Evolutionary conservation across 257 asterid genomes (phyloP).

Genomic region (Eucommia ulmoides): DNA sequence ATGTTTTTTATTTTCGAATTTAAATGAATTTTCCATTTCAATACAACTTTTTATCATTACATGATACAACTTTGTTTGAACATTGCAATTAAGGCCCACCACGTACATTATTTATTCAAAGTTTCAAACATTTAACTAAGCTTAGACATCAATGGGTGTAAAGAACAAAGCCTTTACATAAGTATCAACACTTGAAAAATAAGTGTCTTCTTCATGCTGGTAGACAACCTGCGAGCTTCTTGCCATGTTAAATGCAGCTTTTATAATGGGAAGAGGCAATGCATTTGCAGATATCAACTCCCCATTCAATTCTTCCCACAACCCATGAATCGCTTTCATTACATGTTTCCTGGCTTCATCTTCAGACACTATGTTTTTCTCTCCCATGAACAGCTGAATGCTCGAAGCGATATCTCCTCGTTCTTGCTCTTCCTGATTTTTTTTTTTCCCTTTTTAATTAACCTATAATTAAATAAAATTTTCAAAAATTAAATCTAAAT

Average conservation of each 20-base stretch:
- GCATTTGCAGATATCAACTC: slow-evolving; percentile 23
- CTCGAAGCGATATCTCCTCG: slow-evolving; percentile 64
- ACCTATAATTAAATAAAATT: neutral
- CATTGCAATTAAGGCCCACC: too few relatives aligned
- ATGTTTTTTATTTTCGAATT: too few relatives aligned
- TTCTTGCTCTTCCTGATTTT: slow-evolving; percentile 53
- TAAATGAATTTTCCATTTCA: too few relatives aligned
- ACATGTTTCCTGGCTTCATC: slow-evolving; percentile 35
- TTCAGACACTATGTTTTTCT: slow-evolving; percentile 26
- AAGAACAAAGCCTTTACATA: slow-evolving; percentile 57
- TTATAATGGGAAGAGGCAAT: slow-evolving; percentile 36
- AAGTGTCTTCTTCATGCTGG: slow-evolving; percentile 51
- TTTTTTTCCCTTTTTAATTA: neutral
- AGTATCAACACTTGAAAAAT: slow-evolving; percentile 59
- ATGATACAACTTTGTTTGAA: too few relatives aligned
- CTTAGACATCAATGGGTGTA: slow-evolving; percentile 27
- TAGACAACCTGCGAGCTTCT: slow-evolving; percentile 66
- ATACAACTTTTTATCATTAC: too few relatives aligned
- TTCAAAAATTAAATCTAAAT: neutral
- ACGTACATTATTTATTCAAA: too few relatives aligned
- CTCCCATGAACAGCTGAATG: slow-evolving; percentile 37
- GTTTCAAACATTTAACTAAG: too few relatives aligned
- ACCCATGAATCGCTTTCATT: slow-evolving; percentile 22
- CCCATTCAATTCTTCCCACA: slow-evolving; percentile 53
- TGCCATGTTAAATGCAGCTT: slow-evolving; percentile 64